These are phyloP conservation scores for Rhodotorula taiwanensis DNA, from an alignment of 768 basidiomycete genomes.

Conservation along the genomic window DNA sequence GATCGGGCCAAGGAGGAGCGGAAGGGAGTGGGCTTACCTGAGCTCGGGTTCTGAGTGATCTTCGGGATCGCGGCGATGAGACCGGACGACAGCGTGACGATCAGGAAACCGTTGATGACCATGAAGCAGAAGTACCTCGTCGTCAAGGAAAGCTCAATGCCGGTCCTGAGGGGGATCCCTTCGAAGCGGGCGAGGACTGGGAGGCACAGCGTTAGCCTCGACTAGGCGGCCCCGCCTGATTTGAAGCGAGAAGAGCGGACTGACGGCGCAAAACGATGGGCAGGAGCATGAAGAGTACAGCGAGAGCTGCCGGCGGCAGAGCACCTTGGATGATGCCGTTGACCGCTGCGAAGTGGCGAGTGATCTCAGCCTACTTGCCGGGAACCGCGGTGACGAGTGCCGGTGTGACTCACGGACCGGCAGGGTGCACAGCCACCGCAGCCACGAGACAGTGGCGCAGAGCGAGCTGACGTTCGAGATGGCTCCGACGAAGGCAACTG, in stretches of 20 bases:
- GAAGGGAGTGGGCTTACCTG: too few species aligned
- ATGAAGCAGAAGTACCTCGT: slow-evolving; percentile 83
- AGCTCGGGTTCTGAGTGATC: slow-evolving; percentile 62
- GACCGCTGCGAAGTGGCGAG: slow-evolving; percentile 45
- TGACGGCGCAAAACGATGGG: slow-evolving; percentile 68
- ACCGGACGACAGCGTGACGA: slow-evolving; percentile 78
- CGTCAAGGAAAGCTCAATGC: slow-evolving; percentile 85
- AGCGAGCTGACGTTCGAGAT: slow-evolving; percentile 73
- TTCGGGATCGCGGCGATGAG: slow-evolving; percentile 59
- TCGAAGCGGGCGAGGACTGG: slow-evolving; percentile 70
- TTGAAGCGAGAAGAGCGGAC: background rate
- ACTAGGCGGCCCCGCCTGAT: too few species aligned
- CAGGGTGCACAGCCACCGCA: slow-evolving; percentile 74
- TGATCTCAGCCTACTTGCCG: background rate
- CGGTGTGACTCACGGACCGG: slow-evolving; percentile 45
- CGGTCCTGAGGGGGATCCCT: slow-evolving; percentile 77
- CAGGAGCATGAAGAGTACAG: slow-evolving; percentile 83
- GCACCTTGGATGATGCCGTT: slow-evolving; percentile 84
- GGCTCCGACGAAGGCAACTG: slow-evolving; percentile 68
- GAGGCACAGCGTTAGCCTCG: background rate
- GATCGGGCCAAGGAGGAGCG: too few species aligned
- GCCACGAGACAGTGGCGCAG: slow-evolving; percentile 59
- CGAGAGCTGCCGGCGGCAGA: slow-evolving; percentile 75
- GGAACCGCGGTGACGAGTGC: background rate
- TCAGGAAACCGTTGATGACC: slow-evolving; percentile 80